These are phyloP conservation scores for Annulohypoxylon bovei DNA, from an alignment of 495 filamentous ascomycete genomes.

Conservation along the genomic window DNA sequence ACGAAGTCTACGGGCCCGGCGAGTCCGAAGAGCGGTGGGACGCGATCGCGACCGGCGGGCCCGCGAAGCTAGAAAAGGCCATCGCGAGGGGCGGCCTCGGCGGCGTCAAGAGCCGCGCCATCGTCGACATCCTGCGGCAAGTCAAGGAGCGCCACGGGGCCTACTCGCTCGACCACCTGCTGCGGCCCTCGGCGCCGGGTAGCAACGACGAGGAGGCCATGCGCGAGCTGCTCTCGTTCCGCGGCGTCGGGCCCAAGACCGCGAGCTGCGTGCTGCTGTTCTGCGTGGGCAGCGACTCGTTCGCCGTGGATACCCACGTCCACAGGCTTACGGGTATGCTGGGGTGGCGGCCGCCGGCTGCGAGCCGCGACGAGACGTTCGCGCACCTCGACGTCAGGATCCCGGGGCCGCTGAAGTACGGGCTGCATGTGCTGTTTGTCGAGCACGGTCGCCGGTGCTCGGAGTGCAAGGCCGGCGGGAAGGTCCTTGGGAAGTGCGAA, in stretches of 20 bases:
- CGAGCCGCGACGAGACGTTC: constrained; percentile 74
- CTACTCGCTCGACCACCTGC: constrained; percentile 79
- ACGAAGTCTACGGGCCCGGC: constrained; percentile 76
- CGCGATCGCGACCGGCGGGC: constrained; percentile 69
- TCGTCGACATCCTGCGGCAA: constrained; percentile 76
- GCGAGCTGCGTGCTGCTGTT: constrained; percentile 85
- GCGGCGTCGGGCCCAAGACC: constrained; percentile 88
- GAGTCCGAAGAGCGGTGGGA: constrained; percentile 73
- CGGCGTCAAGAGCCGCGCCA: constrained; percentile 76
- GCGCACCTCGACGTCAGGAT: constrained; percentile 80
- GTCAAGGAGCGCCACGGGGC: constrained; percentile 70
- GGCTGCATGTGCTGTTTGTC: constrained; percentile 82
- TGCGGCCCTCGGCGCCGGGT: constrained; percentile 48
- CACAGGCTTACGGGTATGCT: constrained; percentile 80
- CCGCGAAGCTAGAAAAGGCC: constrained; percentile 72
- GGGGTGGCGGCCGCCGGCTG: constrained; percentile 73
- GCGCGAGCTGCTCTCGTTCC: constrained; percentile 73
- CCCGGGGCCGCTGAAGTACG: constrained; percentile 83
- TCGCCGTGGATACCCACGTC: constrained; percentile 88
- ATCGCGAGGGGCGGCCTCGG: constrained; percentile 79
- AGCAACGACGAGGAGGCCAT: constrained; percentile 73
- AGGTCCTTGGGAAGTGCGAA: constrained; percentile 36
- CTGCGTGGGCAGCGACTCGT: constrained; percentile 75
- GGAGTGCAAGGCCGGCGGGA: constrained; percentile 70
- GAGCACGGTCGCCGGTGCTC: constrained; percentile 80